These are phyloP conservation scores for Corylus heterophylla DNA, from an alignment of 306 rosid genomes.

Conservation along the genomic window DNA sequence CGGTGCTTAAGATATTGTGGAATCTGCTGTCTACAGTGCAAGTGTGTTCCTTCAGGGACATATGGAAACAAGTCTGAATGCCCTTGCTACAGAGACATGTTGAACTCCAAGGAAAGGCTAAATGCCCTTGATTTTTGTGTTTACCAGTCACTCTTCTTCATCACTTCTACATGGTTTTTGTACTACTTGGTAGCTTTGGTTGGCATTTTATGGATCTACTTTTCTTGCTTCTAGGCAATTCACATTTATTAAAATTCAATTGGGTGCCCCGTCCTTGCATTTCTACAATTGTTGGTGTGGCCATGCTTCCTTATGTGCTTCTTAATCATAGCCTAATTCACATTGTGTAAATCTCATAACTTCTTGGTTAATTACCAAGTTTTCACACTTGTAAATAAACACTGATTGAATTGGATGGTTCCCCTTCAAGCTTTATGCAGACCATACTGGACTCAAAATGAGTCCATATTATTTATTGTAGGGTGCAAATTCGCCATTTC, in stretches of 20 bases:
- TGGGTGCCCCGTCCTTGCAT: too few species aligned
- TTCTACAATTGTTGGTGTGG: not conserved
- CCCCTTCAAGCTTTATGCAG: not conserved
- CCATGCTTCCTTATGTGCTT: not conserved
- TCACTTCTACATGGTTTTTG: not conserved
- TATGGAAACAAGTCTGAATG: conserved; percentile 38
- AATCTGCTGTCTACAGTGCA: conserved; percentile 34
- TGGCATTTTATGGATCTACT: not conserved
- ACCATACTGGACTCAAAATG: not conserved
- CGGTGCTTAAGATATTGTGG: conserved; percentile 37
- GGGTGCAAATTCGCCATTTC: not conserved
- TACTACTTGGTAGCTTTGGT: not conserved
- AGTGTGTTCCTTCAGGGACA: conserved; percentile 38
- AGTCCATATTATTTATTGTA: not conserved
- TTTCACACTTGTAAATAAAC: not conserved
- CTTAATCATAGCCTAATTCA: not conserved
- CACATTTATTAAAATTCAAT: not conserved
- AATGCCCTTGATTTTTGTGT: conserved; percentile 26
- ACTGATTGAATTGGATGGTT: not conserved
- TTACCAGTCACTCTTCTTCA: not conserved
- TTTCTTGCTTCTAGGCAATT: not conserved
- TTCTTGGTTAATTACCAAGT: not conserved
- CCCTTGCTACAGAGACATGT: conserved; percentile 41
- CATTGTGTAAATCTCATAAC: not conserved
- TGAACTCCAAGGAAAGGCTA: conserved; percentile 38